phyloP scores from a whole-genome alignment of 106 monocot genomes.

The Chionographis japonica region DNA sequence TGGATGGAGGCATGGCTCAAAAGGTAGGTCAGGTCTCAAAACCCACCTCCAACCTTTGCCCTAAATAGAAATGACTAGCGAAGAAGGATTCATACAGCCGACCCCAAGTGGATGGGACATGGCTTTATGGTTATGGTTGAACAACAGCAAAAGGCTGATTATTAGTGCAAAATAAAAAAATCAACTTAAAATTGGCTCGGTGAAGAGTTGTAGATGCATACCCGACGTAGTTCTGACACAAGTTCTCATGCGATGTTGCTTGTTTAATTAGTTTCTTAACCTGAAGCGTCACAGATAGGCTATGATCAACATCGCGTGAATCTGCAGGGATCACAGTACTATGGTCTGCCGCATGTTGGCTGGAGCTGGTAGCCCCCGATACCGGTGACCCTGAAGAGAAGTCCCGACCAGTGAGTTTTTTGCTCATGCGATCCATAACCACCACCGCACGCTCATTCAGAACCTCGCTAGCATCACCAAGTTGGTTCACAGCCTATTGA shows the following conservation, averaged over 20 bases:
- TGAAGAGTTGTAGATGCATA: conserved; percentile 21
- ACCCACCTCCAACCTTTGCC: no score
- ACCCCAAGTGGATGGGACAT: no score
- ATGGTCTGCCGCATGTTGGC: conserved; percentile 35
- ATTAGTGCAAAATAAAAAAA: no score
- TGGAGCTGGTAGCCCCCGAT: conserved; percentile 28
- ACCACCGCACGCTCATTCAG: conserved; percentile 81
- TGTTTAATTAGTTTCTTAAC: conserved; percentile 79
- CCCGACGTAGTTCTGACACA: conserved; percentile 96
- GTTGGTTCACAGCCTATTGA: conserved; percentile 76
- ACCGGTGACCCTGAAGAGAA: conserved; percentile 57
- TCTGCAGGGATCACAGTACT: conserved; percentile 38
- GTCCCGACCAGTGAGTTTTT: conserved; percentile 85
- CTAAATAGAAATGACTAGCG: no score
- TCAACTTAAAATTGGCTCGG: no score
- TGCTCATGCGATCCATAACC: conserved; percentile 92
- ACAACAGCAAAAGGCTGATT: background rate
- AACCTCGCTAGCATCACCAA: conserved; percentile 95
- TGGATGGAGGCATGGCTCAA: no score
- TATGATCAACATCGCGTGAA: conserved; percentile 66
- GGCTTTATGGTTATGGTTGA: no score
- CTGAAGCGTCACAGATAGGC: conserved; percentile 72
- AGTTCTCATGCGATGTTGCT: conserved; percentile 81
- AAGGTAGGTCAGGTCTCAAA: no score
- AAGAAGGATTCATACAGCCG: no score